These are phyloP conservation scores for Ceratocystis ficicola DNA, from an alignment of 2,329 filamentous ascomycete species.

Conservation along the genomic window DNA sequence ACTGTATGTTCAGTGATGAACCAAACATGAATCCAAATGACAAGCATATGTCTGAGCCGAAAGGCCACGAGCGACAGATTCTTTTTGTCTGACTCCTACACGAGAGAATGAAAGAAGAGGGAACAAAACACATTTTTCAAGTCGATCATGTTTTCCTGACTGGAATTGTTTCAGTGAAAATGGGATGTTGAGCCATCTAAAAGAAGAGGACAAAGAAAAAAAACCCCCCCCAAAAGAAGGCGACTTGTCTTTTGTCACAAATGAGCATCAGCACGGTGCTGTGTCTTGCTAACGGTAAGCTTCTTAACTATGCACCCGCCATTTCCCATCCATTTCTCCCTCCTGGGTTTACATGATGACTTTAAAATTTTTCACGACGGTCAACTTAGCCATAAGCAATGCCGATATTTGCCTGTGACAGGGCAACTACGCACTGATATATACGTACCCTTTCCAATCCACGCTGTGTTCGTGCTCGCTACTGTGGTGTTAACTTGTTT, in stretches of 20 bases:
- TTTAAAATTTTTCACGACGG: constrained; percentile 37
- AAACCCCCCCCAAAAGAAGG: background rate
- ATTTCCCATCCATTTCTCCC: background rate
- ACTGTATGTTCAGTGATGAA: constrained; percentile 22
- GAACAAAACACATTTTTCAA: background rate
- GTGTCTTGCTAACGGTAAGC: constrained; percentile 17
- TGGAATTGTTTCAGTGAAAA: background rate
- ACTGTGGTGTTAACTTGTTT: background rate
- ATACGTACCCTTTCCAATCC: background rate
- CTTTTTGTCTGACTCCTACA: constrained; percentile 19
- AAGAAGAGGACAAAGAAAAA: background rate
- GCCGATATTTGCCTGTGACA: constrained; percentile 38
- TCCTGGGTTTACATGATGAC: constrained; percentile 29
- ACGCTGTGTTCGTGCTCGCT: background rate
- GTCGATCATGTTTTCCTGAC: background rate
- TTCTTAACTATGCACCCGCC: background rate
- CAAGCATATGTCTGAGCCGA: constrained; percentile 96
- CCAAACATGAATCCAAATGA: constrained; percentile 59
- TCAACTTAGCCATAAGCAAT: constrained; percentile 39
- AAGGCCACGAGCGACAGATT: constrained; percentile 29
- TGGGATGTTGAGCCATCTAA: background rate
- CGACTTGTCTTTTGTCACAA: background rate
- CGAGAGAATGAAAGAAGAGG: constrained; percentile 3
- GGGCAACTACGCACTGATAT: constrained; percentile 28
- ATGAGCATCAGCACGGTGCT: background rate